A percentile compares a stretch with the other conserved stretches of the same genome.
Evolutionary conservation across 2,329 filamentous ascomycete genomes (phyloP).

Genomic region (Arthrobotrys sphaeroides): DNA sequence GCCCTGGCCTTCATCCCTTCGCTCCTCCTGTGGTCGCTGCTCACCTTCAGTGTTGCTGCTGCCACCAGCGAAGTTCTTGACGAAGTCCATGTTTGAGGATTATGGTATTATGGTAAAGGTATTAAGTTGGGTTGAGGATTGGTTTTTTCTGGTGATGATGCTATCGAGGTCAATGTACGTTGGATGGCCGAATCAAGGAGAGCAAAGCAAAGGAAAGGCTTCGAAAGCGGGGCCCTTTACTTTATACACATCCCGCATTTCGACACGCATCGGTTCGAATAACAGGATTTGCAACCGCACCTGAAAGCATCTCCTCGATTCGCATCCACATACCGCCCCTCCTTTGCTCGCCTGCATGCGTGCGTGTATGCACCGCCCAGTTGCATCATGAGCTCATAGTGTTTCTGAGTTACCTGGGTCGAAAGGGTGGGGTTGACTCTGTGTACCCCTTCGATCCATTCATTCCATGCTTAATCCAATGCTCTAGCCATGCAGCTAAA

Average conservation of each 20-base stretch:
- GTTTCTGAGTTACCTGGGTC: not conserved
- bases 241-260: conserved; percentile 19
- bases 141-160: not conserved
- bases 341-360: conserved; percentile 10
- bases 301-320: conserved; percentile 5
- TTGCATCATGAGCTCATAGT: conserved; percentile 34
- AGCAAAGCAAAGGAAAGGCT: too few species aligned
- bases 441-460: not conserved
- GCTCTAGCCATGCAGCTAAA: conserved; percentile 21
- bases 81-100: conserved; percentile 65
- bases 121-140: not conserved
- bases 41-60: conserved; percentile 59
- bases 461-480: conserved; percentile 18
- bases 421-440: conserved; percentile 33
- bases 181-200: not conserved
- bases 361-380: not conserved
- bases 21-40: conserved; percentile 48
- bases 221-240: conserved; percentile 44
- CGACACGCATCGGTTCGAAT: not conserved
- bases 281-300: conserved; percentile 28
- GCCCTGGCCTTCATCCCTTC: conserved; percentile 60
- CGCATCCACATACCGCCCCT: conserved; percentile 33
- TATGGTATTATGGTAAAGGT: not conserved
- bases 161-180: not conserved
- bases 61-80: conserved; percentile 66